Base-by-base conservation (phyloP, 2,329 filamentous ascomycete species). In the Metarhizium album region DNA sequence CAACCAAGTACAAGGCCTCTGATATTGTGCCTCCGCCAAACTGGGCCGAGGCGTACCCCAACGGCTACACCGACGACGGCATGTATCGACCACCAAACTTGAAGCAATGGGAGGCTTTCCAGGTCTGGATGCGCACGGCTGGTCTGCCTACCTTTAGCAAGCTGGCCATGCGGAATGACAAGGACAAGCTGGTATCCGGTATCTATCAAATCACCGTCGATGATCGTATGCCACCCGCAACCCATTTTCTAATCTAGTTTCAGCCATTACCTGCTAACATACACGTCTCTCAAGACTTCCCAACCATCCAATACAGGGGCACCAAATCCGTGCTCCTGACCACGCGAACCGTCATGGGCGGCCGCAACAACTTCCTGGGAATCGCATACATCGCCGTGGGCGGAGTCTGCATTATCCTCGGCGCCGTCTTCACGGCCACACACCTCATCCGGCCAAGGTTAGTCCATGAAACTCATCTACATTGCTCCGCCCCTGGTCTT, bases 71-170 rank as follows among this genome's bases (percentile, higher is more conserved):
- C 3, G 66, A 73, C 0, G 70, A 78, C 1, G 22, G 40, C 40
- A 43, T 43, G 13, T 75, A 77, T 48, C 79, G 78, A 2, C 82
- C 88, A 22, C 89, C 90, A 0, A 70, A 93, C 59, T 67, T 97
- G 18, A 76, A 84, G 55, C 70, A 81, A 0, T 84, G 89, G 70
- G 86, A 95, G 66, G 82, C 83, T 42, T 95, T 98, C 67, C 90
- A 96, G 70, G 90, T 97, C 22, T 98, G 93, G 93, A 98, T 98
- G 93, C 83, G 93, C 60, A 95, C 94, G 2, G 93, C 93, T 23
- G 93, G 91, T 52, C 72, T 97, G 60, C 93, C 93, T 1, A 86
- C 85, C 4, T 98, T 98, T 66, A 95, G 87, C 78, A 98, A 98
- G 72, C 74, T 98, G 45, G 88, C 89, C 45, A 80, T 85, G 67